These are phyloP conservation scores for Boletus insuetus DNA, from an alignment of 768 basidiomycete species.

Conservation along the genomic window DNA sequence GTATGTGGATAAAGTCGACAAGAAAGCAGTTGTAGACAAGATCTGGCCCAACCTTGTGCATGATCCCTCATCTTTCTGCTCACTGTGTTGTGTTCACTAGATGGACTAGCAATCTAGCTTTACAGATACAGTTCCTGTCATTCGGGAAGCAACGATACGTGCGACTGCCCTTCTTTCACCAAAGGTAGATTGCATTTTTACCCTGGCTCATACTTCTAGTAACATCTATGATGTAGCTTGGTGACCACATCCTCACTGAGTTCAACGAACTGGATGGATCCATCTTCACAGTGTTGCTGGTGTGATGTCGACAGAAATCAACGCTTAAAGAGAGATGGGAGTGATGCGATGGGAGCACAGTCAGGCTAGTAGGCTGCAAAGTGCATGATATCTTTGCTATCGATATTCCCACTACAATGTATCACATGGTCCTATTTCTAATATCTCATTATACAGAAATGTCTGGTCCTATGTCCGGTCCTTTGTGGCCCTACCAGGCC, in stretches of 20 bases:
- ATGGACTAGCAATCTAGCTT: slow-evolving; percentile 85
- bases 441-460: too few relatives aligned
- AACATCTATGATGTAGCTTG: slow-evolving; percentile 50
- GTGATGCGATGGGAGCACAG: too few relatives aligned
- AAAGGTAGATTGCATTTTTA: slow-evolving; percentile 49
- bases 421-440: too few relatives aligned
- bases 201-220: background rate
- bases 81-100: background rate
- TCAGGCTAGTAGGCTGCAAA: too few relatives aligned
- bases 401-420: too few relatives aligned
- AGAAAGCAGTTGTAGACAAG: slow-evolving; percentile 79
- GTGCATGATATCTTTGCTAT: too few relatives aligned
- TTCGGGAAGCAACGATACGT: slow-evolving; percentile 92
- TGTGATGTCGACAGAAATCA: too few relatives aligned
- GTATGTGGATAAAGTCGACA: slow-evolving; percentile 85
- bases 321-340: too few relatives aligned
- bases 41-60: slow-evolving; percentile 91
- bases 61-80: background rate
- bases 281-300: too few relatives aligned
- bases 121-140: slow-evolving; percentile 88
- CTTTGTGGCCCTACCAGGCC: too few relatives aligned
- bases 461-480: too few relatives aligned
- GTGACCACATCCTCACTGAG: slow-evolving; percentile 87
- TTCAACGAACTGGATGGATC: too few relatives aligned
- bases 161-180: slow-evolving; percentile 80